These are phyloP conservation scores for Lasiosphaeris hirsuta DNA, from an alignment of 495 filamentous ascomycete genomes.

Conservation along the genomic window DNA sequence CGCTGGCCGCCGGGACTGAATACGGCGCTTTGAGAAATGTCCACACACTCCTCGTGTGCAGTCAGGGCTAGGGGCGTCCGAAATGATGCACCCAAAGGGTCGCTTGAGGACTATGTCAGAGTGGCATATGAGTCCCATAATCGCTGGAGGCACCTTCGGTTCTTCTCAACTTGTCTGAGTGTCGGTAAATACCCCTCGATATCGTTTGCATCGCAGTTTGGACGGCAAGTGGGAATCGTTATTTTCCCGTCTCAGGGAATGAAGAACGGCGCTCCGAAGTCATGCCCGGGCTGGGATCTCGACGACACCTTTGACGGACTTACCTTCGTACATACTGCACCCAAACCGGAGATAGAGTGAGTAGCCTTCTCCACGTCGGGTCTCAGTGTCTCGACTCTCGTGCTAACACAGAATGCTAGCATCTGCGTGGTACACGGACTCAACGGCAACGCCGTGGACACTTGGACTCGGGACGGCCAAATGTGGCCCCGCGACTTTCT, in stretches of 20 bases:
- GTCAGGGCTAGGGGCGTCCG: neutral
- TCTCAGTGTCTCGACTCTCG: too few relatives aligned
- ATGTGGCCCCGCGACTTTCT: neutral
- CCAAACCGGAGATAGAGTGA: neutral
- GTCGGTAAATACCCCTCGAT: too few relatives aligned
- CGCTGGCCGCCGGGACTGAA: too few relatives aligned
- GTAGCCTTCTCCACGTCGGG: neutral
- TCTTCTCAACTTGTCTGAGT: too few relatives aligned
- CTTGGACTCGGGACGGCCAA: too few relatives aligned
- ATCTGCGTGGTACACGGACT: too few relatives aligned
- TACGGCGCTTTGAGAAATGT: neutral
- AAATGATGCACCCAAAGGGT: neutral
- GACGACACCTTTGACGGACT: neutral
- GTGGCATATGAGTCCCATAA: too few relatives aligned
- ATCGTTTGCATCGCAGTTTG: too few relatives aligned
- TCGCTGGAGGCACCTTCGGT: too few relatives aligned
- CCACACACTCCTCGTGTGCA: neutral
- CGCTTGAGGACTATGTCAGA: neutral
- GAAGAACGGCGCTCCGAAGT: neutral
- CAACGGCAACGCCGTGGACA: too few relatives aligned
- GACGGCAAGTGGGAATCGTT: neutral
- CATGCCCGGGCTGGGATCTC: neutral
- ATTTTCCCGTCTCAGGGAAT: neutral
- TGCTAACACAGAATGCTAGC: too few relatives aligned
- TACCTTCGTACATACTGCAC: neutral